phyloP scores from a whole-genome alignment of 306 rosid genomes.

The Ceratonia siliqua region DNA sequence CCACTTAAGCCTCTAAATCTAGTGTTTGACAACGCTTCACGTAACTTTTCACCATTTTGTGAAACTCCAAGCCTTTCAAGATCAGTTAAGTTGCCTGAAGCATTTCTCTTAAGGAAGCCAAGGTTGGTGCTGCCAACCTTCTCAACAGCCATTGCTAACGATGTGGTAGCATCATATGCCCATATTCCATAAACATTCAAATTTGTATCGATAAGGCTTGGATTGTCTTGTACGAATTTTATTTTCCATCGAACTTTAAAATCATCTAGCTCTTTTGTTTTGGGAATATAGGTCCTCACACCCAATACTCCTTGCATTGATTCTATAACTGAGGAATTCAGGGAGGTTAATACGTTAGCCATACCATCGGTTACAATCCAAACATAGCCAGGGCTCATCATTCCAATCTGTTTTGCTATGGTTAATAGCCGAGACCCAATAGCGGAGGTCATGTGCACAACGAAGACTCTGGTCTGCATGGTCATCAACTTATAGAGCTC shows the following conservation, averaged over 20 bases:
- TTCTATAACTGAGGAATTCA: conserved; percentile 17
- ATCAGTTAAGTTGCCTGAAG: conserved; percentile 33
- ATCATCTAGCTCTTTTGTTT: conserved; percentile 30
- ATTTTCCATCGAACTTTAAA: conserved; percentile 50
- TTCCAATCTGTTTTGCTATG: conserved; percentile 49
- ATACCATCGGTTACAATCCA: conserved; percentile 57
- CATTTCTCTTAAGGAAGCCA: background rate
- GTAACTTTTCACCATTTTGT: conserved; percentile 39
- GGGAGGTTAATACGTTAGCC: conserved; percentile 23
- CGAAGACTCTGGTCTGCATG: conserved; percentile 54
- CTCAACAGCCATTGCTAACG: conserved; percentile 61
- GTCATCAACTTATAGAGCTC: conserved; percentile 55
- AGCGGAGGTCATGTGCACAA: conserved; percentile 47
- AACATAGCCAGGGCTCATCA: conserved; percentile 53
- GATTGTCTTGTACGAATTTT: conserved; percentile 40
- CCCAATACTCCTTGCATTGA: conserved; percentile 68
- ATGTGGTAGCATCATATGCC: conserved; percentile 67
- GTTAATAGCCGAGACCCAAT: conserved; percentile 45
- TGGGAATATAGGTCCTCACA: conserved; percentile 43
- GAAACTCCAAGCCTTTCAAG: conserved; percentile 42
- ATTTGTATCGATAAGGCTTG: conserved; percentile 13
- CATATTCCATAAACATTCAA: conserved; percentile 45
- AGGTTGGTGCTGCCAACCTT: conserved; percentile 23
- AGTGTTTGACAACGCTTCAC: conserved; percentile 26
- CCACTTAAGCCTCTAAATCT: conserved; percentile 52